Conservation (phyloP, 1,139 yeast genomes). For the Zhuliangozyma blackwelliae region DNA sequence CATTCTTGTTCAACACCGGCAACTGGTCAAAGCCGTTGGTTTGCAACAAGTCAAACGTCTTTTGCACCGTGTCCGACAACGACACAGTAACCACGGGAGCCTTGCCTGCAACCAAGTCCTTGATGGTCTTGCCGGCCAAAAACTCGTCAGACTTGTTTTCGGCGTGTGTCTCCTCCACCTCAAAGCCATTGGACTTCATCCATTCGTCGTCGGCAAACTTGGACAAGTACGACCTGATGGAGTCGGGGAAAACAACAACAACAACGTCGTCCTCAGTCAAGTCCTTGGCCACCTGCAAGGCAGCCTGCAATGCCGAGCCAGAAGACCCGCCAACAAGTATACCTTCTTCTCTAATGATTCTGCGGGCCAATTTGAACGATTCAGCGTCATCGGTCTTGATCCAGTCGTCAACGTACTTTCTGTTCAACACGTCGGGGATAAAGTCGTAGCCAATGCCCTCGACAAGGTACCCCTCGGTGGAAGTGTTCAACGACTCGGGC, state of each 20-base stretch:
- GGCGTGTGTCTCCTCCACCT: constrained; percentile 45
- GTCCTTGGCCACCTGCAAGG: constrained; percentile 64
- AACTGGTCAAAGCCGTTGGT: constrained; percentile 82
- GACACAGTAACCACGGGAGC: constrained; percentile 80
- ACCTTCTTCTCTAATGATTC: constrained; percentile 83
- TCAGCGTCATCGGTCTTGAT: constrained; percentile 83
- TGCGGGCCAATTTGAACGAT: constrained; percentile 76
- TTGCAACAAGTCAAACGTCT: constrained; percentile 68
- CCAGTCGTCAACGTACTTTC: constrained; percentile 71
- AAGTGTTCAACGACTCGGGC: constrained; percentile 69
- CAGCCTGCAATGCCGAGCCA: constrained; percentile 82
- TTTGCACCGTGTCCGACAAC: constrained; percentile 56
- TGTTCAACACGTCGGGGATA: constrained; percentile 74
- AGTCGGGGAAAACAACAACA: constrained; percentile 84
- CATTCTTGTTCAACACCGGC: constrained; percentile 62
- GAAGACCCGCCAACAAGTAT: constrained; percentile 86
- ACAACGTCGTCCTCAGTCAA: constrained; percentile 71
- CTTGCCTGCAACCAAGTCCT: constrained; percentile 59
- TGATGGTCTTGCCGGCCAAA: constrained; percentile 47
- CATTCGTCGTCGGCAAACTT: constrained; percentile 91
- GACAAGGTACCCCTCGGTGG: constrained; percentile 65
- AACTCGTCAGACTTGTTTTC: constrained; percentile 51
- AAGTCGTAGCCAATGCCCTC: constrained; percentile 94
- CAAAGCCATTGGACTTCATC: constrained; percentile 78
- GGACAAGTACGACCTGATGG: constrained; percentile 80